Percentiles rank a stretch among this genome's conserved stretches.
Conservation (phyloP, 2,329 filamentous ascomycete species). For the Pezicula neosporulosa region DNA sequence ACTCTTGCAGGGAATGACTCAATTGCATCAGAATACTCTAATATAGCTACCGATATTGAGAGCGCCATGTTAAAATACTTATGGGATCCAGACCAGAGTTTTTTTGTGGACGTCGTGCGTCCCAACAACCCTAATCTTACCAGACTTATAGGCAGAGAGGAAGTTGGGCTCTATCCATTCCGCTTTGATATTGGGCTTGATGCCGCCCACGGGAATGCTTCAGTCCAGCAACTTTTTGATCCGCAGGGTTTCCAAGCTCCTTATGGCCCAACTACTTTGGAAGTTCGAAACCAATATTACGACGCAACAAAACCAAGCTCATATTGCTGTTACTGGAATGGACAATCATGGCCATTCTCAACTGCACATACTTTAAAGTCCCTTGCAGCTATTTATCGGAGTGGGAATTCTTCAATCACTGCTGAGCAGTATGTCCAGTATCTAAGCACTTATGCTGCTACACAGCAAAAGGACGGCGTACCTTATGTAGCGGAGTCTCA, state of each 20-base stretch:
- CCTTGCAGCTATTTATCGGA: slow-evolving; percentile 33
- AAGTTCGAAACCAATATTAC: slow-evolving; percentile 37
- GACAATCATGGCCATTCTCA: slow-evolving; percentile 42
- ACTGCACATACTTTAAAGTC: slow-evolving; percentile 38
- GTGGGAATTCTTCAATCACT: slow-evolving; percentile 30
- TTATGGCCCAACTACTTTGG: slow-evolving; percentile 39
- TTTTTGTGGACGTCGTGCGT: slow-evolving; percentile 36
- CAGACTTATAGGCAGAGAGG: slow-evolving; percentile 32
- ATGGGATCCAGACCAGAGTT: slow-evolving; percentile 34
- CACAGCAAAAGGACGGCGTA: slow-evolving; percentile 36
- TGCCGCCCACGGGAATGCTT: slow-evolving; percentile 24
- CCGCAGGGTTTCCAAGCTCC: slow-evolving; percentile 32
- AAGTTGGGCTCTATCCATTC: slow-evolving; percentile 39
- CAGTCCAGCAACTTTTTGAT: slow-evolving; percentile 32
- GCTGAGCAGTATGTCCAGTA: slow-evolving; percentile 34
- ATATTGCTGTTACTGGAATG: slow-evolving; percentile 39
- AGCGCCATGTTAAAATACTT: slow-evolving; percentile 30
- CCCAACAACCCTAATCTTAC: slow-evolving; percentile 31
- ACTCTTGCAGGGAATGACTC: slow-evolving; percentile 27
- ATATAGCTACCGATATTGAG: slow-evolving; percentile 31
- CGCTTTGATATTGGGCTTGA: slow-evolving; percentile 37
- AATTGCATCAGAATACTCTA: slow-evolving; percentile 28
- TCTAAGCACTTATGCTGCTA: slow-evolving; percentile 35
- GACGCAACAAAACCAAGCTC: slow-evolving; percentile 28
- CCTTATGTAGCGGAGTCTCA: slow-evolving; percentile 43